Percentiles rank a stretch among this genome's conserved stretches.
Conservation (phyloP, 345 rosid genomes). For the Nasturtium officinale region DNA sequence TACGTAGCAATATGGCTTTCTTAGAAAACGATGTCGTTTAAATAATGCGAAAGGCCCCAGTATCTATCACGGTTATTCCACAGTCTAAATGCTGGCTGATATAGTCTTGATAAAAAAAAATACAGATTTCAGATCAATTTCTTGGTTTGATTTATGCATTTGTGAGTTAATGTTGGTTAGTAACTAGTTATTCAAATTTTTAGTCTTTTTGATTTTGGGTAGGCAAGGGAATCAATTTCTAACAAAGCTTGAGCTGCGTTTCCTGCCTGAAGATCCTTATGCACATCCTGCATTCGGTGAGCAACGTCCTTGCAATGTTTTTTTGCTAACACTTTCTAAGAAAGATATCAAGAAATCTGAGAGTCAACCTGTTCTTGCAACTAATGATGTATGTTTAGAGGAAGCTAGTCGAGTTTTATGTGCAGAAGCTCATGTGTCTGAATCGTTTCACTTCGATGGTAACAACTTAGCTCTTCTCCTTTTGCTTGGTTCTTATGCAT, state of each 20-base stretch:
- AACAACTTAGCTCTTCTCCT: conserved; percentile 21
- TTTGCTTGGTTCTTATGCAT: not conserved
- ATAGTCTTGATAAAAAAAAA: not conserved
- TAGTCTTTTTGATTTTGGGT: conserved; percentile 16
- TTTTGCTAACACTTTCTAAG: conserved; percentile 66
- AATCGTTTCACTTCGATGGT: conserved; percentile 83
- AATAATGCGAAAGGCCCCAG: not conserved
- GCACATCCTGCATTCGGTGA: conserved; percentile 82
- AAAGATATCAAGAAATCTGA: conserved; percentile 30
- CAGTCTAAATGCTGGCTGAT: not conserved
- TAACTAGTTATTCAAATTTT: conserved; percentile 7
- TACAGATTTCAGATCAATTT: not conserved
- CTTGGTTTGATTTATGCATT: not conserved
- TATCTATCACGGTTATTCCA: not conserved
- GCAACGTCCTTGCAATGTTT: conserved; percentile 57
- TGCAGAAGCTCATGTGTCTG: conserved; percentile 72
- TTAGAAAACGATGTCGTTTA: not conserved
- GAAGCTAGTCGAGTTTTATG: conserved; percentile 48
- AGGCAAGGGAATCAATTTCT: conserved; percentile 68
- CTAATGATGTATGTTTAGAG: conserved; percentile 42
- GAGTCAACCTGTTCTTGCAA: conserved; percentile 27
- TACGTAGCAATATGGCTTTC: too few relatives aligned
- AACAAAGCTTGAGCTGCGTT: conserved; percentile 74
- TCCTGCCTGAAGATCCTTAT: conserved; percentile 91
- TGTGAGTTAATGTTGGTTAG: not conserved